Conservation (phyloP, 306 rosid species). For the Medicago lupulina region DNA sequence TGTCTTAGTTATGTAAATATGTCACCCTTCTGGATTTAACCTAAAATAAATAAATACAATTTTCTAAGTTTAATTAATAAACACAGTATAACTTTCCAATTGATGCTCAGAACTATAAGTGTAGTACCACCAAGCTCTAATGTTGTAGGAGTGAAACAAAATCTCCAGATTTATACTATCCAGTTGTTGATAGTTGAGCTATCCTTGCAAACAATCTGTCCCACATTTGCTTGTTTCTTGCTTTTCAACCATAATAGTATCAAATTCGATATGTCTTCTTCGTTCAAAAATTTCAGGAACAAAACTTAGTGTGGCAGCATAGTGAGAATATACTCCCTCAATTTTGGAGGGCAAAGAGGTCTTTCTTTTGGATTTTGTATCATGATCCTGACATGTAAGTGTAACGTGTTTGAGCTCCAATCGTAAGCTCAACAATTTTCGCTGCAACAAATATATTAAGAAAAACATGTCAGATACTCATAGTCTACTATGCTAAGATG, state of each 20-base stretch:
- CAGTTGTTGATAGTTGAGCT: constrained; percentile 32
- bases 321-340: constrained; percentile 33
- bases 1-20: background rate
- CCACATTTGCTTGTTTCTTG: constrained; percentile 30
- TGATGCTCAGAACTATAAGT: constrained; percentile 31
- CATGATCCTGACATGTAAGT: constrained; percentile 89
- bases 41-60: constrained; percentile 9
- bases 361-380: constrained; percentile 35
- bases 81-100: constrained; percentile 18
- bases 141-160: constrained; percentile 38
- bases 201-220: constrained; percentile 28
- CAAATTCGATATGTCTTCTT: constrained; percentile 18
- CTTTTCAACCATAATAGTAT: constrained; percentile 21
- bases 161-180: constrained; percentile 28
- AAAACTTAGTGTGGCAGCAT: constrained; percentile 23
- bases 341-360: constrained; percentile 33
- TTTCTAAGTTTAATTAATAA: constrained; percentile 24
- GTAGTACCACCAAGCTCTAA: constrained; percentile 17
- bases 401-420: constrained; percentile 92
- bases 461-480: constrained; percentile 14
- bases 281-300: constrained; percentile 23
- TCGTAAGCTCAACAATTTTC: constrained; percentile 79
- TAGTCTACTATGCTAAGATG: background rate
- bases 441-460: constrained; percentile 51
- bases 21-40: background rate